Evolutionary conservation across 495 filamentous ascomycete species (phyloP), one percentile per base, ranked within the genome.

Genomic region (Tetracladium marchalianum): DNA sequence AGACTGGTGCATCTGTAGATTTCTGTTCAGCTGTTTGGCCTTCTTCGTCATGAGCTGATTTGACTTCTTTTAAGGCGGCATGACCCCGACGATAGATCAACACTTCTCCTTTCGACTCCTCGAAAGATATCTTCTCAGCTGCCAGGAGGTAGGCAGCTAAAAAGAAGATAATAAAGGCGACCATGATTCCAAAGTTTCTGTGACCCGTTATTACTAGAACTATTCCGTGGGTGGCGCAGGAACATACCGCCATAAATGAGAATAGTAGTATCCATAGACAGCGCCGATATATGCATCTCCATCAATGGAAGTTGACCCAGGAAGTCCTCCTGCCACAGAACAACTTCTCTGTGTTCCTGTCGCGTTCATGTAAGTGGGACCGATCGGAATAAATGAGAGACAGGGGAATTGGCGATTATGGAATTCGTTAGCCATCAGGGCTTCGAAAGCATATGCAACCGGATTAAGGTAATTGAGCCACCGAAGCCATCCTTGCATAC

Each of bases 391-490:
- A 33, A 44, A 74, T 4, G 46, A 40, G 1, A 70, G 65, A 41
- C 71, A 77, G 7, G 66, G 57, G 42, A 77, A 74, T 1, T 59
- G 56, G 15, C 69, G 66, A 27, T 67, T 70, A 52, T 77, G 67
- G 47, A 85, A 83, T 52, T 89, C 83, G 49, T 86, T 87, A 0
- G 76, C 54, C 13, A 95, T 65, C 19, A 82, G 51, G 17, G 18
- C 36, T 61, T 84, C 86, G 46, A 87, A 89, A 0, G 75, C 74
- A 54, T 90, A 94, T 35, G 78, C 70, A 4, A 92, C 65, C 0
- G 87, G 87, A 46, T 90, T 85, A 44, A 92, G 71, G 66, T 76
- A 82, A n/a, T 72, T 73, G 1, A 90, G 64, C 87, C 87, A 94
- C 18, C 82, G 71, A 51, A 89, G 78, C 84, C 84, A 93, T 0